A percentile compares a stretch with the other conserved stretches of the same genome.
These are phyloP conservation scores for Penicillium soppii DNA, from an alignment of 495 filamentous ascomycete species.

Conservation along the genomic window DNA sequence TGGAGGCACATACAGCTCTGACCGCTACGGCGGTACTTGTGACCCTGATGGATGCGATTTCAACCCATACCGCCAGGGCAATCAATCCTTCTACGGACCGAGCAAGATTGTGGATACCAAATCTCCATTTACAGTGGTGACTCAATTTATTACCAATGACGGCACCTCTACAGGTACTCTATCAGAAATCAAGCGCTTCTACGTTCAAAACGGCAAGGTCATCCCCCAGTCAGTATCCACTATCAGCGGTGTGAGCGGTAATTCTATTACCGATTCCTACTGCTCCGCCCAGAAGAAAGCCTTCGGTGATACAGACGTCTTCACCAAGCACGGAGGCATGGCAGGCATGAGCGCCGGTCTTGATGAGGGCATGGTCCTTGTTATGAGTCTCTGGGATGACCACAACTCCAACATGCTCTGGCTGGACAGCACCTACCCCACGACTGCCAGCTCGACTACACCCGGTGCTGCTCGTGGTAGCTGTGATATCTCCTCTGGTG, in stretches of 20 bases:
- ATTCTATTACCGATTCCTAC: slow-evolving; percentile 57
- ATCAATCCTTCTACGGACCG: slow-evolving; percentile 60
- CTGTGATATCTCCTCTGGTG: slow-evolving; percentile 62
- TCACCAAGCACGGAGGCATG: slow-evolving; percentile 60
- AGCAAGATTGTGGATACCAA: slow-evolving; percentile 60
- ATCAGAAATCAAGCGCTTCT: slow-evolving; percentile 64
- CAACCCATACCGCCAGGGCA: slow-evolving; percentile 68
- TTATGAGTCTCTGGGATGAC: slow-evolving; percentile 79
- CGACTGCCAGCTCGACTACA: slow-evolving; percentile 47
- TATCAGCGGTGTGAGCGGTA: slow-evolving; percentile 49
- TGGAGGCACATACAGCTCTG: slow-evolving; percentile 40
- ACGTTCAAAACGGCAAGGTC: slow-evolving; percentile 64
- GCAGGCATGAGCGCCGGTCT: slow-evolving; percentile 56
- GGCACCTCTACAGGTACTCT: slow-evolving; percentile 51
- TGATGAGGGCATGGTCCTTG: slow-evolving; percentile 65
- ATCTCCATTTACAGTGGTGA: slow-evolving; percentile 62
- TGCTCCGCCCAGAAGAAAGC: slow-evolving; percentile 60
- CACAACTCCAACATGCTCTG: slow-evolving; percentile 77
- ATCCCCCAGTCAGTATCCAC: slow-evolving; percentile 57
- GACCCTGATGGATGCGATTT: slow-evolving; percentile 76
- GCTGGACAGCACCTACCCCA: slow-evolving; percentile 77
- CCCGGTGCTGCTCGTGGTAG: slow-evolving; percentile 71
- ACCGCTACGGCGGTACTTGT: slow-evolving; percentile 53
- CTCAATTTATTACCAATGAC: slow-evolving; percentile 61
- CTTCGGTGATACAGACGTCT: slow-evolving; percentile 60